Conservation (phyloP, 129 eudicot species). For the Scalesia atractyloides region DNA sequence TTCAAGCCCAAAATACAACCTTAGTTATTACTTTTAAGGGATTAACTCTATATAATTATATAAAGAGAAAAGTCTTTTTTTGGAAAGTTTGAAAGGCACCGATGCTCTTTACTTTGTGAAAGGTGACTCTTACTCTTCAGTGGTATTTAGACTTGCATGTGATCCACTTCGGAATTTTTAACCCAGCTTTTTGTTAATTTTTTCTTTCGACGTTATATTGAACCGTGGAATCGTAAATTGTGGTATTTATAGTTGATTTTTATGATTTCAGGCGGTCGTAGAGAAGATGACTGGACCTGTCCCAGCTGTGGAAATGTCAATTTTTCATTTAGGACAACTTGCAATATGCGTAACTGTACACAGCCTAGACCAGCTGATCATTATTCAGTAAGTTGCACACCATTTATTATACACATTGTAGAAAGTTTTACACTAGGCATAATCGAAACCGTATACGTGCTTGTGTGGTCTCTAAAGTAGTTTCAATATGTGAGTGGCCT, state of each 20-base stretch:
- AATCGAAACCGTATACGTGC: not conserved
- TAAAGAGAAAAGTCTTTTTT: not conserved
- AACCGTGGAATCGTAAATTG: not conserved
- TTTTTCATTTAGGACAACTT: constrained; percentile 89
- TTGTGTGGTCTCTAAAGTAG: not conserved
- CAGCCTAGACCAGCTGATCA: constrained; percentile 98
- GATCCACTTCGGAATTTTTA: not conserved
- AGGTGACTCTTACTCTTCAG: not conserved
- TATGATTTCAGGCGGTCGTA: constrained; percentile 73
- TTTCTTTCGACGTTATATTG: not conserved
- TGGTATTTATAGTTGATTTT: constrained; percentile 14
- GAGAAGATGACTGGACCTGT: constrained; percentile 99
- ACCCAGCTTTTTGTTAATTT: not conserved
- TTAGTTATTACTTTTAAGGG: not conserved
- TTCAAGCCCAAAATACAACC: not conserved
- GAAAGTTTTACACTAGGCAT: constrained; percentile 6
- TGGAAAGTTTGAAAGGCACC: not conserved
- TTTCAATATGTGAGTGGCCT: not conserved
- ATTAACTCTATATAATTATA: not conserved
- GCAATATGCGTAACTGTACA: constrained; percentile 95
- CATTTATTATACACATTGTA: not conserved
- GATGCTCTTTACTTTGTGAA: not conserved
- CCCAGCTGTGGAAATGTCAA: constrained; percentile 96
- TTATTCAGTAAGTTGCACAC: constrained; percentile 60
- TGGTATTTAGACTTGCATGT: not conserved